Conservation (phyloP, 768 basidiomycete genomes). For the Leucocoprinus sp. region DNA sequence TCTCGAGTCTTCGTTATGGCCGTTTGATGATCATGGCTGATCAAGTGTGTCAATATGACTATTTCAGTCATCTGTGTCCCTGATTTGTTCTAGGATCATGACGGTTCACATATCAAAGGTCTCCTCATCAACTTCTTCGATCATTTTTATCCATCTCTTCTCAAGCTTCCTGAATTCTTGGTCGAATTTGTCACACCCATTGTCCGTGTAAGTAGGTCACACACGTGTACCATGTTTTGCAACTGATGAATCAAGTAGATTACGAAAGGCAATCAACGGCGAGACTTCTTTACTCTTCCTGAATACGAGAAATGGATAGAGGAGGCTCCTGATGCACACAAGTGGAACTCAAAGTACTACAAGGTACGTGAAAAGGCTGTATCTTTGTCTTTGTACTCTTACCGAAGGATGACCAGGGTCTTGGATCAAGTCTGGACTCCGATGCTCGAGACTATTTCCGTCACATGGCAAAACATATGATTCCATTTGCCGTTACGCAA, state of each 20-base stretch:
- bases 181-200: slow-evolving; percentile 99
- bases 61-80: not conserved
- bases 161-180: slow-evolving; percentile 85
- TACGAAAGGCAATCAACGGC: slow-evolving; percentile 67
- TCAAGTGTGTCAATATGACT: slow-evolving; percentile 59
- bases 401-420: slow-evolving; percentile 49
- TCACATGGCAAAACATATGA: slow-evolving; percentile 88
- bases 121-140: slow-evolving; percentile 97
- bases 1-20: slow-evolving; percentile 76
- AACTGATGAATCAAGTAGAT: slow-evolving; percentile 33
- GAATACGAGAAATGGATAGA: slow-evolving; percentile 94
- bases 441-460: slow-evolving; percentile 93
- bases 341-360: slow-evolving; percentile 94
- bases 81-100: slow-evolving; percentile 71
- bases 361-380: slow-evolving; percentile 51
- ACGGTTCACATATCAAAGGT: slow-evolving; percentile 99
- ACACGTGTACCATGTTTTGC: not conserved
- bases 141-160: slow-evolving; percentile 90
- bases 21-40: slow-evolving; percentile 99
- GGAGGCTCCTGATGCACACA: slow-evolving; percentile 62
- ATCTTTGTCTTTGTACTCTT: not conserved
- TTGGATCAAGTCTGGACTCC: slow-evolving; percentile 85
- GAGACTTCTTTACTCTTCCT: slow-evolving; percentile 94
- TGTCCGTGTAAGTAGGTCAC: slow-evolving; percentile 58
- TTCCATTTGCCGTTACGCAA: slow-evolving; percentile 78